Conservation (phyloP, 257 asterid species). For the Nicotiana tabacum region DNA sequence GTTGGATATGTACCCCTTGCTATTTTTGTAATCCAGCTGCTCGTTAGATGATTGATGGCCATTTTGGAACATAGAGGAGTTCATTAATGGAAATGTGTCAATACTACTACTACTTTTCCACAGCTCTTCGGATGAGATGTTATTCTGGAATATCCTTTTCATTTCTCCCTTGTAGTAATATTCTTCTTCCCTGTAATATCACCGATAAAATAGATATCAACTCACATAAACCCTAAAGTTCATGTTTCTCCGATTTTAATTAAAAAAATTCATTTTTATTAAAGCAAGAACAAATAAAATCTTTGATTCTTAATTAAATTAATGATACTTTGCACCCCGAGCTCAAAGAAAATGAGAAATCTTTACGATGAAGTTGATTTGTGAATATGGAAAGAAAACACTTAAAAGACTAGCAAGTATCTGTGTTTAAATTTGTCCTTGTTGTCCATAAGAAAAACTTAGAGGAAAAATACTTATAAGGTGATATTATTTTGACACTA, state of each 20-base stretch:
- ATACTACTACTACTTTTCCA: neutral
- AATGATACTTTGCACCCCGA: too few species aligned
- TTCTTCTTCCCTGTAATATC: conserved; percentile 1
- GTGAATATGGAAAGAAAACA: neutral
- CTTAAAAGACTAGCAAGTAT: neutral
- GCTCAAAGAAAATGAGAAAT: neutral
- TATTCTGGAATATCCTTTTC: neutral
- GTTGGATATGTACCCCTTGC: conserved; percentile 3
- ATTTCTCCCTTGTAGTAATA: neutral
- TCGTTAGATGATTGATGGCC: neutral
- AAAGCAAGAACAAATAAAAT: too few species aligned
- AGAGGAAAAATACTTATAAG: neutral
- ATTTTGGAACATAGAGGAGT: neutral
- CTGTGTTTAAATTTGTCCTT: neutral
- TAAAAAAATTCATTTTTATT: too few species aligned
- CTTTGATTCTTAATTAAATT: too few species aligned
- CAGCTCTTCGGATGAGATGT: neutral
- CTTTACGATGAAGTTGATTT: neutral
- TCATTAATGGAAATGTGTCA: neutral
- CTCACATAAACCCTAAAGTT: neutral
- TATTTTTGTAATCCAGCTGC: conserved; percentile 2
- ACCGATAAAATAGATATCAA: neutral
- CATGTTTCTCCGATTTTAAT: neutral
- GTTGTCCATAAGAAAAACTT: neutral
- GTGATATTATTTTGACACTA: neutral